Base-by-base conservation (phyloP, 805 yeast species). In the Nakazawaea ambrosiae region DNA sequence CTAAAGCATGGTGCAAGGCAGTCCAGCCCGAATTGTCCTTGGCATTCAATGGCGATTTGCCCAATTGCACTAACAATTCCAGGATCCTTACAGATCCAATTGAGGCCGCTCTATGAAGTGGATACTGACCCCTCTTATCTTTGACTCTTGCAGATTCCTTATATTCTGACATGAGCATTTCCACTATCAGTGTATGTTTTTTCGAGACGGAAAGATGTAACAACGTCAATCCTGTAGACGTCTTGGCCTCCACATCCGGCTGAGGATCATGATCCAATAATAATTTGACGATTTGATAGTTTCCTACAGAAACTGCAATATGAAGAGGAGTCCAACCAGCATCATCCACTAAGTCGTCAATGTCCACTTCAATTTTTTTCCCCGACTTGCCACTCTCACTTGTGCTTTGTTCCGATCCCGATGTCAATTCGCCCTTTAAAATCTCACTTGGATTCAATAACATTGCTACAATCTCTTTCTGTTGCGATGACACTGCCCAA, bases 291-390 rank as follows among this genome's bases (percentile, higher is more conserved):
- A 80, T 68, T 5, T 63, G 66, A 17, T 65, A 47, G 48, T 76
- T 73, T 0, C 96, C 96, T 2, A 81, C 65, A 0, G 96, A 73
- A 0, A 83, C 70, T 0, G 92, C 87, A 36, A 90, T 78, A 56
- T 89, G 97, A 24, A 86, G 50, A 1, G 94, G 87, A 0, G 90
- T 81, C 96, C 96, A 89, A 1, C 95, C 95, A 9, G 89, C 67
- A 15, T 71, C 79, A 54, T 89, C 97, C 0, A 51, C 49, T 48
- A 67, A 54, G 3, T 80, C 83, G 51, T 87, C 92, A 10, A 87
- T 54, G 45, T 86, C 90, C 18, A 72, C 58, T 24, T 63, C 62
- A 15, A 58, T 37, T 17, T 28, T 28, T n/a, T 37, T 42, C 32
- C 48, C 47, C 1, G 25, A 7, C 23, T 32, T 19, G 16, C 14